Evolutionary conservation across 768 basidiomycete species (phyloP).

Genomic region (Boletus tylopilopsis): DNA sequence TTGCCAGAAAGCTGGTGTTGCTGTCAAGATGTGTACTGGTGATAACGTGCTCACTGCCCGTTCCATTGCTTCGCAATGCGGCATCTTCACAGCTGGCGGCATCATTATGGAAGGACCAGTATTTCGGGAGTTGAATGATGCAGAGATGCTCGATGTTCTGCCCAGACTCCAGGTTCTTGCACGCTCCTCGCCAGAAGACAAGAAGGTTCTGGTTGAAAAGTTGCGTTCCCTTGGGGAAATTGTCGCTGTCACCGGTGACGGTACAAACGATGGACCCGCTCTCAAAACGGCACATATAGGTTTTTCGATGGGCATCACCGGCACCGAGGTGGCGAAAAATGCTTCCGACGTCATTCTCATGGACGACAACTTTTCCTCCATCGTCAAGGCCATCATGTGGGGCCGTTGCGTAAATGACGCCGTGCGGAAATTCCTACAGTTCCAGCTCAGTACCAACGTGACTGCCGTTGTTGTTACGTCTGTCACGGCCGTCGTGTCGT

Average conservation of each 20-base stretch:
- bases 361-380: constrained; percentile 95
- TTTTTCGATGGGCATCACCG: constrained; percentile 95
- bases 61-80: constrained; percentile 96
- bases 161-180: constrained; percentile 95
- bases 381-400: constrained; percentile 98
- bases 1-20: constrained; percentile 86
- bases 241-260: constrained; percentile 95
- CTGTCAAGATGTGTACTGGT: constrained; percentile 98
- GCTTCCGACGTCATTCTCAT: constrained; percentile 98
- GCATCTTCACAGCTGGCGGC: constrained; percentile 90
- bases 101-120: constrained; percentile 98
- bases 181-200: constrained; percentile 96
- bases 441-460: constrained; percentile 92
- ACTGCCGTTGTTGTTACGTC: constrained; percentile 95
- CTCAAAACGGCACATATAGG: constrained; percentile 95
- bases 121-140: constrained; percentile 72
- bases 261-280: constrained; percentile 96
- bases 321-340: constrained; percentile 98
- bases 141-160: constrained; percentile 76
- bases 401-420: constrained; percentile 98
- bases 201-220: constrained; percentile 88
- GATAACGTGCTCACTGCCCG: constrained; percentile 94
- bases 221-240: constrained; percentile 85
- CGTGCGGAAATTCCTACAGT: constrained; percentile 96
- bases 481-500: constrained; percentile 81